phyloP scores from a whole-genome alignment of 108 stramenopile genomes.

The Pseudonitzschia multistriata region DNA sequence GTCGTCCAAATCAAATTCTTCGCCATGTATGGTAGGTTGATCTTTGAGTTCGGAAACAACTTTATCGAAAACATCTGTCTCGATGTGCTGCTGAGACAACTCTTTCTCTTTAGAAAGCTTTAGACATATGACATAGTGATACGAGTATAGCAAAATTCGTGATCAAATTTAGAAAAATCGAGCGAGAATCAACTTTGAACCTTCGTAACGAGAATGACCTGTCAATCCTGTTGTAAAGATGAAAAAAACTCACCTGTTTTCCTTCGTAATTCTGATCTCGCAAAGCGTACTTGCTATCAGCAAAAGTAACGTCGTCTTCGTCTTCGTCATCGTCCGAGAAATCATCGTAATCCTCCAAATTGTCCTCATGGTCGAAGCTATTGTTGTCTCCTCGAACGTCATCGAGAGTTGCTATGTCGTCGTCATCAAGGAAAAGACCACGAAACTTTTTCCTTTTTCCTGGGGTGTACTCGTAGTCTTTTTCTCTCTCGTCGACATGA shows the following conservation, averaged over 20 bases:
- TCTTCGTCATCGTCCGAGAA: slow-evolving; percentile 21
- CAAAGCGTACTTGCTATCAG: neutral
- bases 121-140: neutral
- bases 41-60: slow-evolving; percentile 48
- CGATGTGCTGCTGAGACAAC: slow-evolving; percentile 2
- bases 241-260: neutral
- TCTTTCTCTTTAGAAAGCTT: neutral
- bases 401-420: slow-evolving; percentile 14
- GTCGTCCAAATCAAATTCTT: slow-evolving; percentile 47
- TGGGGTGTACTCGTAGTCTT: slow-evolving; percentile 23
- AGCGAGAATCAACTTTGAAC: no score
- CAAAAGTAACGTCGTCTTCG: neutral
- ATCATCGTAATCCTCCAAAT: slow-evolving; percentile 7
- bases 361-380: slow-evolving; percentile 1
- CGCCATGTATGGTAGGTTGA: slow-evolving; percentile 40
- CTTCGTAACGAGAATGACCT: no score
- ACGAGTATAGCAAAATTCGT: neutral
- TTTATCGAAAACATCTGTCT: slow-evolving; percentile 35
- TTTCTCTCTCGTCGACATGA: slow-evolving; percentile 32
- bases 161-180: no score
- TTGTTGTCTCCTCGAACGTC: neutral
- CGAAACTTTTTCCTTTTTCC: slow-evolving; percentile 32
- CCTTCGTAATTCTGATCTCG: neutral
- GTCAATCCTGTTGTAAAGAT: no score
- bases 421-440: slow-evolving; percentile 52